A percentile compares a stretch with the other conserved stretches of the same genome.
These are phyloP conservation scores for Agroathelia rolfsii DNA, from an alignment of 1,284 basidiomycete genomes.

Conservation along the genomic window DNA sequence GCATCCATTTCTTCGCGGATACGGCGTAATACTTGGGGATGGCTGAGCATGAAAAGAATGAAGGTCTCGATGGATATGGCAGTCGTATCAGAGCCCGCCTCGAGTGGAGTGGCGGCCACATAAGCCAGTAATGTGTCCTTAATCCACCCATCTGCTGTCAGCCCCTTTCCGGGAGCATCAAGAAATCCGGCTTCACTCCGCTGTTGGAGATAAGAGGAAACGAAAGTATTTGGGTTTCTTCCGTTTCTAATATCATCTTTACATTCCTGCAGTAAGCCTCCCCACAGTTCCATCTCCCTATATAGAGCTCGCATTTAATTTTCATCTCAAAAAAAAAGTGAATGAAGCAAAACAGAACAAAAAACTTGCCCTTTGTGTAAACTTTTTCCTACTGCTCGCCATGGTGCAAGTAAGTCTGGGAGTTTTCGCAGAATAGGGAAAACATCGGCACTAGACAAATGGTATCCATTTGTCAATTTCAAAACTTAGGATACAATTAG, in stretches of 20 bases:
- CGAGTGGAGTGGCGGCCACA: constrained; percentile 15
- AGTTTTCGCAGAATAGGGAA: constrained; percentile 20
- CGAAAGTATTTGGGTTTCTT: constrained; percentile 11
- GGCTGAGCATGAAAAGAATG: constrained; percentile 16
- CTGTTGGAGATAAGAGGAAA: constrained; percentile 17
- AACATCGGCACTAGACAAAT: constrained; percentile 17
- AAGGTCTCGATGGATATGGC: constrained; percentile 18
- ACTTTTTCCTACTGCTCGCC: constrained; percentile 16
- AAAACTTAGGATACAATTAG: background rate
- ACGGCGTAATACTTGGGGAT: constrained; percentile 15
- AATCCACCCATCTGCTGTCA: constrained; percentile 19
- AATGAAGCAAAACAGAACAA: background rate
- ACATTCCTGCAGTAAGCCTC: constrained; percentile 15
- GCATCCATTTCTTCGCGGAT: constrained; percentile 17
- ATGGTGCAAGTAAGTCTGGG: constrained; percentile 18
- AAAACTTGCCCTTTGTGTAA: constrained; percentile 18
- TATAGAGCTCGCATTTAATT: too few relatives aligned
- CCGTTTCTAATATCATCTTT: constrained; percentile 10
- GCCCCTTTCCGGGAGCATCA: constrained; percentile 17
- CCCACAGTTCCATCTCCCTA: constrained; percentile 21
- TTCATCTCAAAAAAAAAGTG: constrained; percentile 2
- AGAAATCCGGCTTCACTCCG: constrained; percentile 17
- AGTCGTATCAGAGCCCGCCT: constrained; percentile 19
- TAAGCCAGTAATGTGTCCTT: constrained; percentile 21
- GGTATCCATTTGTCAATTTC: background rate